Base-by-base conservation (phyloP, 306 rosid genomes). In the Arachis stenosperma region DNA sequence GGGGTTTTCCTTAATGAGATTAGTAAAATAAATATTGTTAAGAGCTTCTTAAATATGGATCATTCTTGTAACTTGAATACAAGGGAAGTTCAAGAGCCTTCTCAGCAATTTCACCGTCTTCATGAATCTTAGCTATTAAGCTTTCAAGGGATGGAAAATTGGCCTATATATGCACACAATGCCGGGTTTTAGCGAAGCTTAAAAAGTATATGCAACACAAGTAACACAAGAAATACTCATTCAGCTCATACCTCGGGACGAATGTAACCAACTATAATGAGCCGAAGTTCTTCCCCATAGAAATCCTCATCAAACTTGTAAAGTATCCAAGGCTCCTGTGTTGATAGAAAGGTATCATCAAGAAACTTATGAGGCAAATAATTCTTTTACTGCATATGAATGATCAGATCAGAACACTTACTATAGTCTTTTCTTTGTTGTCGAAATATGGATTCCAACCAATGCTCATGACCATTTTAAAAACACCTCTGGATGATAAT, bases 271-370 rank as follows among this genome's bases (percentile, higher is more conserved):
- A 94, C 96, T n/a, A 91, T 76, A 74, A 85, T 90, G 71, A 91
- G 95, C 29, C 73, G 87, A 79, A 89, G 78, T 61, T 91, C 96
- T 85, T 94, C 96, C 15, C 89, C 88, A 44, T 94, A 91, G 85
- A 94, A 94, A 82, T 94, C 96, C 56, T 74, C 87, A 7, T 75
- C 70, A 2, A 91, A 89, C 33, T 94, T 75, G 72, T 94, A 92
- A 80, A 94, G 99, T 86, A 91, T 11, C 97, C 99, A 94, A n/a
- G 96, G 99, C 79, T 94, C 97, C 96, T 94, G 79, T 48, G 76
- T 77, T 10, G 3, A 6, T 14, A 51, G 74, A 65, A 73, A 64
- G 47, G 13, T 52, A 58, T 46, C 47, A 54, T 60, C 37, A 42
- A 8, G 48, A 76, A 57, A 73, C 67, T 62, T 57, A 39, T 22